A percentile compares a stretch with the other conserved stretches of the same genome.
Conservation (phyloP, 352 stramenopile genomes). For the Phytopythium sindhum region DNA sequence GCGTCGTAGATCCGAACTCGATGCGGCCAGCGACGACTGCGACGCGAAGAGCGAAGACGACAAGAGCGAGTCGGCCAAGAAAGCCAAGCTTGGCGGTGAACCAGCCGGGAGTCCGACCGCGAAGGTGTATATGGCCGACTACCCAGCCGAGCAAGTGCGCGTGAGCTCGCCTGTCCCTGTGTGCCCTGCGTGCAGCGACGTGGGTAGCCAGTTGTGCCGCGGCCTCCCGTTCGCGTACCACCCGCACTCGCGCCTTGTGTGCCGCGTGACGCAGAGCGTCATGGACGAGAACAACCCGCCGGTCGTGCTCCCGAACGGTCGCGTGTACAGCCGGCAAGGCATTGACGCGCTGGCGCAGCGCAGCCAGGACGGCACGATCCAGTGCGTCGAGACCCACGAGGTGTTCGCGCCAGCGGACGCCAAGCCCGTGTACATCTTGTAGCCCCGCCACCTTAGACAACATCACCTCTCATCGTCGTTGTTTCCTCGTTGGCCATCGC, state of each 20-base stretch:
- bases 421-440: slow-evolving; percentile 82
- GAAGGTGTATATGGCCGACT: not conserved
- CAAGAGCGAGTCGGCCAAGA: slow-evolving; percentile 38
- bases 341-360: slow-evolving; percentile 53
- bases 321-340: slow-evolving; percentile 77
- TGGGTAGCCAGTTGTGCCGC: slow-evolving; percentile 56
- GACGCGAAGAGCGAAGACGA: slow-evolving; percentile 13
- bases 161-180: slow-evolving; percentile 32
- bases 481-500: not conserved
- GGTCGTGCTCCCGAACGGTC: slow-evolving; percentile 74
- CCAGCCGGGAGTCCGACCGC: not conserved
- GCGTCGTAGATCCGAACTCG: slow-evolving; percentile 11
- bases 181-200: slow-evolving; percentile 73
- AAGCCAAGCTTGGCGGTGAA: slow-evolving; percentile 28
- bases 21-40: slow-evolving; percentile 15
- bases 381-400: slow-evolving; percentile 71
- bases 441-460: not conserved
- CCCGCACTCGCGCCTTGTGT: slow-evolving; percentile 80
- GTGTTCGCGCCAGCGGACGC: slow-evolving; percentile 53
- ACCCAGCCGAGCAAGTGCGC: not conserved
- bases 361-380: slow-evolving; percentile 52
- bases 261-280: slow-evolving; percentile 67
- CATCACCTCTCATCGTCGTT: not conserved
- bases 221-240: slow-evolving; percentile 74
- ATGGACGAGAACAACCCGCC: slow-evolving; percentile 88